Base-by-base conservation (phyloP, 2,329 filamentous ascomycete genomes). In the Rhynchosporium graminicola region DNA sequence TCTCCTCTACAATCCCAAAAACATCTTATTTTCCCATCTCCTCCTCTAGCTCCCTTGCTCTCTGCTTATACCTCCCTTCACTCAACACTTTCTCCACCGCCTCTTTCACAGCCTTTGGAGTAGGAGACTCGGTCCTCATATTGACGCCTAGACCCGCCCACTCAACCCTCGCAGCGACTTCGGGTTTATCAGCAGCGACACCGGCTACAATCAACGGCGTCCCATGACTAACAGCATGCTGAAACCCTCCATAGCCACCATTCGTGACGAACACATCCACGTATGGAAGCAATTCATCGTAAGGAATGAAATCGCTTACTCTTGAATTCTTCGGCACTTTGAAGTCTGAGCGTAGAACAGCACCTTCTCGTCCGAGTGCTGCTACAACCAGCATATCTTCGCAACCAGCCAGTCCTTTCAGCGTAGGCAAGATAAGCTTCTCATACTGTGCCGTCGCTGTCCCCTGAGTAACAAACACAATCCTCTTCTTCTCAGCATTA, bases 401-500 rank as follows among this genome's bases (percentile, higher is more conserved):
- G 1, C 71, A 65, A 51, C 74, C 69, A 20, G 71, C 70, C 33
- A 77, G 65, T 0, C 70, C 76, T 42, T 72, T 65, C 28, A 77
- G 64, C 0, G 76, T 75, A 1, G 77, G 76, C 4, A 77, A 62
- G 7, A 76, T 71, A 7, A 78, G 66, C 9, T 76, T 69, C 7
- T 70, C 66, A 28, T 68, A 70, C 36, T 74, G 57, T 15, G 67
- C 61, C 6, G 67, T 69, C 0, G 76, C 61, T 4, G 75, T 76
- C 1, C 77, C 76, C 61, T 77, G 75, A 15, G 70, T 75, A 5
- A 77, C 74, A 38, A 73, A 69, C 4, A 77, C 67, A 13, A 78
- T 71, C 20, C 73, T 73, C 60, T 74, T 74, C 56, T 76, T 77
- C 59, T 77, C 78, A 29, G 75, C 69, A 47, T 77, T 76, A 28